Percentiles rank a stretch among this genome's conserved stretches.
Evolutionary conservation across 805 yeast genomes (phyloP).

Genomic region (Ogataea nakhonphanomensis): DNA sequence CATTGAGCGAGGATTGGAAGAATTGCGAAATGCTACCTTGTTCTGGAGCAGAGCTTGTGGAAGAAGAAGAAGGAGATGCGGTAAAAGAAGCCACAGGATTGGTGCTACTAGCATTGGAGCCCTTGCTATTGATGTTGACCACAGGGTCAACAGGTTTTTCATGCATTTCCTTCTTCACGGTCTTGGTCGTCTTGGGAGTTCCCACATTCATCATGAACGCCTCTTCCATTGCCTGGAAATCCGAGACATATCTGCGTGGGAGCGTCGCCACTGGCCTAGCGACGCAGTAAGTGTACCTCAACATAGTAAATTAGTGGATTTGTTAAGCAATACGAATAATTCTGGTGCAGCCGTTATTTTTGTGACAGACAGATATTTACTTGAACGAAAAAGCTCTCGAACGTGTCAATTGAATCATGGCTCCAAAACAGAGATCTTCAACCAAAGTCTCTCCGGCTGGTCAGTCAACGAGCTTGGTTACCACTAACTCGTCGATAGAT

Average conservation of each 20-base stretch:
- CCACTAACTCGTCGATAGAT: slow-evolving; percentile 20
- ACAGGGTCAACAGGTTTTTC: slow-evolving; percentile 22
- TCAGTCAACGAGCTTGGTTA: neutral
- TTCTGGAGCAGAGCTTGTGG: neutral
- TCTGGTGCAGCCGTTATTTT: neutral
- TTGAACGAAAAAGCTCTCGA: neutral
- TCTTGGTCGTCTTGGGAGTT: slow-evolving; percentile 2
- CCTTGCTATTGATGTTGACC: slow-evolving; percentile 17
- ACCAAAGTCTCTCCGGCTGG: slow-evolving; percentile 11
- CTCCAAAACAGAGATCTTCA: slow-evolving; percentile 19
- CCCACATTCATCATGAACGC: slow-evolving; percentile 24
- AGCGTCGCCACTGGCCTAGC: neutral
- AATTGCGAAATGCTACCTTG: slow-evolving; percentile 16
- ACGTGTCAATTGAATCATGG: slow-evolving; percentile 18
- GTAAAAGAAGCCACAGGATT: neutral
- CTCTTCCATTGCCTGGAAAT: slow-evolving; percentile 30
- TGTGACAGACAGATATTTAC: slow-evolving; percentile 5
- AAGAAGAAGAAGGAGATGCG: slow-evolving; percentile 5
- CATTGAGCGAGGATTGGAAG: slow-evolving; percentile 24
- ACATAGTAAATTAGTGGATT: neutral
- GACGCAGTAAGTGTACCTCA: neutral
- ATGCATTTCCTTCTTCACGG: slow-evolving; percentile 2
- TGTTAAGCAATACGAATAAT: neutral
- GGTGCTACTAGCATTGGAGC: neutral
- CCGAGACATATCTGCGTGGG: slow-evolving; percentile 15